Evolutionary conservation across 805 yeast genomes (phyloP).

Genomic region (Debaryomyces hansenii): DNA sequence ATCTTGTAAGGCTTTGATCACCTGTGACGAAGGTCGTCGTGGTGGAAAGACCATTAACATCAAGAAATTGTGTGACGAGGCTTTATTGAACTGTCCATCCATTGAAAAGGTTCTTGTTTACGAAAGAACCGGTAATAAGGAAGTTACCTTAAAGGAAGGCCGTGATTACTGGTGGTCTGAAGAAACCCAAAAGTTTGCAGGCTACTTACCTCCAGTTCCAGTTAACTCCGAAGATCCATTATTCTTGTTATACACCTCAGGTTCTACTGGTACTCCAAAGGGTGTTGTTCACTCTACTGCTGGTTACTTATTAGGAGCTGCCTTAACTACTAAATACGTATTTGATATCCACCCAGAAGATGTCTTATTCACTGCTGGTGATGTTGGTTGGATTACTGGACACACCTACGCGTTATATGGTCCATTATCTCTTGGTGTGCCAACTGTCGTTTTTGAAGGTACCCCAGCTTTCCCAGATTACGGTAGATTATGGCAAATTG

Average conservation of each 20-base stretch:
- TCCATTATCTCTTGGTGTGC: conserved; percentile 72
- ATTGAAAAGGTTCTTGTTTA: conserved; percentile 71
- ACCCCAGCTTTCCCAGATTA: conserved; percentile 84
- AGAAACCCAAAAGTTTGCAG: conserved; percentile 63
- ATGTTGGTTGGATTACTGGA: conserved; percentile 91
- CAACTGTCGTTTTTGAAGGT: conserved; percentile 81
- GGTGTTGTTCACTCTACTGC: conserved; percentile 83
- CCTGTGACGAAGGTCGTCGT: conserved; percentile 80
- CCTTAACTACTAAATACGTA: conserved; percentile 69
- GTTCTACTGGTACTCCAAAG: conserved; percentile 87
- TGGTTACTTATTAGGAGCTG: conserved; percentile 74
- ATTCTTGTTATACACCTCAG: conserved; percentile 80
- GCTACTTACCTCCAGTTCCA: conserved; percentile 72
- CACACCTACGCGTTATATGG: conserved; percentile 84
- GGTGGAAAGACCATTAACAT: conserved; percentile 82
- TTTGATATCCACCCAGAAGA: conserved; percentile 78
- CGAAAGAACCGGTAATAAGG: conserved; percentile 67
- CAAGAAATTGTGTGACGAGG: conserved; percentile 81
- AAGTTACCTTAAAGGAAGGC: conserved; percentile 48
- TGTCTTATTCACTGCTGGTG: conserved; percentile 82
- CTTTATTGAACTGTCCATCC: conserved; percentile 62
- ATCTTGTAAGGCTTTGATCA: conserved; percentile 66
- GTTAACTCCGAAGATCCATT: conserved; percentile 80
- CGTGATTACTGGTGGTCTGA: conserved; percentile 81
- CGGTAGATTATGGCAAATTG: conserved; percentile 79